Conservation (phyloP, 2,329 filamentous ascomycete genomes). For the Neocucurbitaria cava region DNA sequence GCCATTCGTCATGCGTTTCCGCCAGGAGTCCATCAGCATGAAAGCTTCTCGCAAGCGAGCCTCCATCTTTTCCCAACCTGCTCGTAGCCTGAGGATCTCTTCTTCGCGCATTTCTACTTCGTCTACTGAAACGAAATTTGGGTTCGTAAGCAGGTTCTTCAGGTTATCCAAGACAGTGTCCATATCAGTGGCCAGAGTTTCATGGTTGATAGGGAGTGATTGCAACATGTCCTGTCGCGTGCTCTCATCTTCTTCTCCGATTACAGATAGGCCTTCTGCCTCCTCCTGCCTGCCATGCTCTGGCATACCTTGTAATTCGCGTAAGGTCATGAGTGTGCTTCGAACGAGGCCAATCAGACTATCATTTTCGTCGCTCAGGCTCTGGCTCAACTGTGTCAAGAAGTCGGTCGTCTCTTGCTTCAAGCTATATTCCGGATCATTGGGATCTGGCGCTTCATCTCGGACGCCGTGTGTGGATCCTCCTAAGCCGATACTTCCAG, state of each 20-base stretch:
- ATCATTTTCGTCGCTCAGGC: slow-evolving; percentile 91
- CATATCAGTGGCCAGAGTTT: slow-evolving; percentile 74
- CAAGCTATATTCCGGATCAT: slow-evolving; percentile 70
- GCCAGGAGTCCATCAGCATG: slow-evolving; percentile 90
- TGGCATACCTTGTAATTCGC: slow-evolving; percentile 65
- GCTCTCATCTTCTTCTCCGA: slow-evolving; percentile 42
- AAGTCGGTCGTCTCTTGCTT: slow-evolving; percentile 91
- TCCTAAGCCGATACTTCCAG: slow-evolving; percentile 36
- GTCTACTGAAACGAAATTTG: slow-evolving; percentile 93
- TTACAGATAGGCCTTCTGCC: slow-evolving; percentile 33
- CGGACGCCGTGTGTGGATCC: slow-evolving; percentile 53
- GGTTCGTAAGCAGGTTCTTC: slow-evolving; percentile 85
- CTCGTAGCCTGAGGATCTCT: slow-evolving; percentile 81
- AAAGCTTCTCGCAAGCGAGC: slow-evolving; percentile 88
- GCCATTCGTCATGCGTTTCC: slow-evolving; percentile 76
- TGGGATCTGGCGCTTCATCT: slow-evolving; percentile 60
- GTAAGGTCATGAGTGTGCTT: slow-evolving; percentile 73
- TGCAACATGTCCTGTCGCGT: slow-evolving; percentile 47
- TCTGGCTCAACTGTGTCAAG: slow-evolving; percentile 81
- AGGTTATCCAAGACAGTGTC: slow-evolving; percentile 81
- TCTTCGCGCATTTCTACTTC: slow-evolving; percentile 93
- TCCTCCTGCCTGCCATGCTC: slow-evolving; percentile 38
- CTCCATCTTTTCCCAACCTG: slow-evolving; percentile 95
- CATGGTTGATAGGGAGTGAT: slow-evolving; percentile 66
- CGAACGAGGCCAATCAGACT: slow-evolving; percentile 74